Base-by-base conservation (phyloP, 495 filamentous ascomycete genomes). In the Cercophora samala region DNA sequence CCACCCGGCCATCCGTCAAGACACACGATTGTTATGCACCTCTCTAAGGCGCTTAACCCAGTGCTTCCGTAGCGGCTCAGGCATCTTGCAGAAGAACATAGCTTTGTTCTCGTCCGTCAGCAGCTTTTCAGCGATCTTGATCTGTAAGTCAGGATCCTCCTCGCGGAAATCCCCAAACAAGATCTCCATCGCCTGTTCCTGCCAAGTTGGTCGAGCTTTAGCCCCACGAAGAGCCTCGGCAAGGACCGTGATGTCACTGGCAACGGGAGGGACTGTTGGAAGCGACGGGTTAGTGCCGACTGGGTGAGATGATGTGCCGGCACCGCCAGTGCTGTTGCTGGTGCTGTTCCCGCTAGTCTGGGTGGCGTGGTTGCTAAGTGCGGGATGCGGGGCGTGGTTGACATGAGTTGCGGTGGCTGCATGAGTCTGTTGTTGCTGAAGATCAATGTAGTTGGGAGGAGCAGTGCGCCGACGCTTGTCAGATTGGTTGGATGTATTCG, bases 31-130 rank as follows among this genome's bases (percentile, higher is more conserved):
- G 69, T 81, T 82, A 66, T 83, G 80, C 17, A 80, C 74, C 68
- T 83, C 81, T 46, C 82, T 68, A 54, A 83, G 64, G 54, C 79
- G 70, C 63, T 77, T 78, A 1, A 84, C 77, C 82, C 82, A 84
- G 68, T 84, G 82, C 56, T 75, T 67, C 19, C 82, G 72, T 65
- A 84, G 61, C 24, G 64, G 58, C 3, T 73, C 71, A 0, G 81
- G 79, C 81, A 84, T 84, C 75, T 84, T 84, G 72, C 80, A 80
- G 55, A 84, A 84, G 13, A 83, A 79, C 79, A 83, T 82, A 17
- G 82, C 82, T 65, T 83, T 84, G 67, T 81, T 82, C 62, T 83
- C 80, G 64, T 84, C 81, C n/a, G 77, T 79, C 26, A 84, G 74
- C 5, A 77, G 76, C 68, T 82, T 84, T 72, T 84, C 82, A 9